Evolutionary conservation across 345 rosid species (phyloP).

Genomic region (Clausena lansium): DNA sequence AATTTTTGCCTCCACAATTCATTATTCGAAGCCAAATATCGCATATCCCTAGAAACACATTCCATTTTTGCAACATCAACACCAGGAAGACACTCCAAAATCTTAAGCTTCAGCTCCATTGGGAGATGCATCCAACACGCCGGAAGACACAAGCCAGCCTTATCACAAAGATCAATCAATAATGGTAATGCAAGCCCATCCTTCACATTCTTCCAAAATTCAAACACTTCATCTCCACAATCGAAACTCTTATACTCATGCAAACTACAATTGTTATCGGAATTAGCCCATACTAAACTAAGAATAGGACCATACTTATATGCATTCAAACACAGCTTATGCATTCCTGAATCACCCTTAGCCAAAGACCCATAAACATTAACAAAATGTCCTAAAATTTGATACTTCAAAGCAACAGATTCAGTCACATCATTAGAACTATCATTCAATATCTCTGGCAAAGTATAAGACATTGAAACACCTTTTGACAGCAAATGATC

Average conservation of each 20-base stretch:
- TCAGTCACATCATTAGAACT: constrained; percentile 23
- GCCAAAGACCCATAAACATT: constrained; percentile 54
- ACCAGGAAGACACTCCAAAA: constrained; percentile 60
- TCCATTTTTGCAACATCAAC: constrained; percentile 47
- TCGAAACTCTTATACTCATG: constrained; percentile 14
- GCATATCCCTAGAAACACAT: constrained; percentile 47
- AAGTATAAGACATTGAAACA: constrained; percentile 49
- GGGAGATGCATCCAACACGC: constrained; percentile 64
- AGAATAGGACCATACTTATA: constrained; percentile 41
- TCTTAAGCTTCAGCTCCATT: constrained; percentile 59
- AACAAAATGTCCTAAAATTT: constrained; percentile 43
- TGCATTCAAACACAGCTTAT: constrained; percentile 43
- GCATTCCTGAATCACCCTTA: constrained; percentile 26
- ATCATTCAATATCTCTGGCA: constrained; percentile 40
- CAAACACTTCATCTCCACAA: constrained; percentile 39
- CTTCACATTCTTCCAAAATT: constrained; percentile 74
- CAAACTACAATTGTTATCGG: constrained; percentile 4
- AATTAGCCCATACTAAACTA: constrained; percentile 30
- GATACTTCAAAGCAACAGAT: constrained; percentile 46
- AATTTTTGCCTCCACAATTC: constrained; percentile 62
- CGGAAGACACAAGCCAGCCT: constrained; percentile 47
- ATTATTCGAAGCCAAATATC: constrained; percentile 43
- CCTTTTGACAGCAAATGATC: constrained; percentile 34
- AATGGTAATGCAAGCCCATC: constrained; percentile 64
- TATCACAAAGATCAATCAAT: constrained; percentile 56